Evolutionary conservation across 495 filamentous ascomycete genomes (phyloP).

Genomic region (Aspergillus leporis): DNA sequence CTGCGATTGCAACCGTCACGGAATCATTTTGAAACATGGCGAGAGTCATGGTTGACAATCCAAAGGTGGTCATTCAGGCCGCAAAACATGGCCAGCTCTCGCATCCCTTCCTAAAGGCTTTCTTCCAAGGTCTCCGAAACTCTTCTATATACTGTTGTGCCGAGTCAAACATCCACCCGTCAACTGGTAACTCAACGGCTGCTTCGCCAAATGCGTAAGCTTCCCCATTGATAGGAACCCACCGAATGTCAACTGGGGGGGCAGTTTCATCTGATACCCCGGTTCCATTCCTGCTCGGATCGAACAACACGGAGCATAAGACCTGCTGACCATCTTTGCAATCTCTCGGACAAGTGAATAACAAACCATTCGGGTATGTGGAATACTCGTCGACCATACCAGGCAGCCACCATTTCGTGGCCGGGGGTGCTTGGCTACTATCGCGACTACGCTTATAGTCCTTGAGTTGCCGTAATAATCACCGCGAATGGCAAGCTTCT

Average conservation of each 20-base stretch:
- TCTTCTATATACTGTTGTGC: neutral
- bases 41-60: no score
- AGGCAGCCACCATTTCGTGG: neutral
- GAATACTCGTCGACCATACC: slow-evolving; percentile 8
- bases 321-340: neutral
- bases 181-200: neutral
- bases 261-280: neutral
- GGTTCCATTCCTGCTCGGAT: neutral
- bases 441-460: neutral
- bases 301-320: neutral
- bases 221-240: neutral
- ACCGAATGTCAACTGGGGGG: neutral
- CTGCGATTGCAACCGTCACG: no score
- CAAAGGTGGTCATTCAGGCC: no score
- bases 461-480: neutral
- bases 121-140: neutral
- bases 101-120: neutral
- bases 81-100: neutral
- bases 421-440: neutral
- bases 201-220: no score
- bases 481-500: neutral
- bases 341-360: slow-evolving; percentile 9
- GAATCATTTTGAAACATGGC: no score
- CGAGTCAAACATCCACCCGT: neutral
- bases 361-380: neutral